Evolutionary conservation across 371 early-diverging fungal genomes (phyloP).

Genomic region (Mortierella sp.): DNA sequence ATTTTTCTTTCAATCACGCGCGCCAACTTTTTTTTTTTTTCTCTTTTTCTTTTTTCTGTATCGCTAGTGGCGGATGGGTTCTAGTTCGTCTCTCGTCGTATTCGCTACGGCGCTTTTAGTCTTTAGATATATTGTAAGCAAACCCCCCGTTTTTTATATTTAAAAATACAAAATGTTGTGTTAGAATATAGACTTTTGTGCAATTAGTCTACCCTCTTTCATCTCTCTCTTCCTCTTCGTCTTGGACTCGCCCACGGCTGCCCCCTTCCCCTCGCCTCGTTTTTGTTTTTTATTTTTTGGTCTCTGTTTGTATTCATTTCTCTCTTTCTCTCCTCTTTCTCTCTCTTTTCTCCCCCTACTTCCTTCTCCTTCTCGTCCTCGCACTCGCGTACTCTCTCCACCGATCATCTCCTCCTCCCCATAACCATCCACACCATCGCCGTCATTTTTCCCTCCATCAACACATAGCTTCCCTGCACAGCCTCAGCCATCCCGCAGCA

Average conservation of each 20-base stretch:
- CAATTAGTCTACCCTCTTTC: too few species aligned
- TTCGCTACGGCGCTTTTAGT: background rate
- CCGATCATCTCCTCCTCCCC: too few species aligned
- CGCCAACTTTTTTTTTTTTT: background rate
- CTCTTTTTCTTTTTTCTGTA: background rate
- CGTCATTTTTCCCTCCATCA: too few species aligned
- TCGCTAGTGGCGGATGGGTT: too few species aligned
- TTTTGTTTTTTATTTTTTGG: conserved; percentile 14
- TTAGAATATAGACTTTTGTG: background rate
- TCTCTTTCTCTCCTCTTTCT: background rate
- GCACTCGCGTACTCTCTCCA: background rate
- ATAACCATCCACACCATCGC: background rate
- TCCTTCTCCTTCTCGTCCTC: background rate
- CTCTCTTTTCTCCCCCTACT: conserved; percentile 2
- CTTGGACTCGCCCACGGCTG: conserved; percentile 8
- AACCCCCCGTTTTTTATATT: background rate
- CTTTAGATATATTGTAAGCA: background rate
- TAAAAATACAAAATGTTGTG: background rate
- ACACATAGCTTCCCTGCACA: too few species aligned
- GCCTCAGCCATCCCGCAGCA: background rate
- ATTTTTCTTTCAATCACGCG: background rate
- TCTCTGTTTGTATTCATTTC: background rate
- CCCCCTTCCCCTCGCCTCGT: conserved; percentile 1
- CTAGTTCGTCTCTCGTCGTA: background rate
- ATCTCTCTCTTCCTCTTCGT: too few species aligned